Evolutionary conservation across 1,284 basidiomycete genomes (phyloP), one percentile per base, ranked within the genome.

Genomic region (Ustilago hordei): DNA sequence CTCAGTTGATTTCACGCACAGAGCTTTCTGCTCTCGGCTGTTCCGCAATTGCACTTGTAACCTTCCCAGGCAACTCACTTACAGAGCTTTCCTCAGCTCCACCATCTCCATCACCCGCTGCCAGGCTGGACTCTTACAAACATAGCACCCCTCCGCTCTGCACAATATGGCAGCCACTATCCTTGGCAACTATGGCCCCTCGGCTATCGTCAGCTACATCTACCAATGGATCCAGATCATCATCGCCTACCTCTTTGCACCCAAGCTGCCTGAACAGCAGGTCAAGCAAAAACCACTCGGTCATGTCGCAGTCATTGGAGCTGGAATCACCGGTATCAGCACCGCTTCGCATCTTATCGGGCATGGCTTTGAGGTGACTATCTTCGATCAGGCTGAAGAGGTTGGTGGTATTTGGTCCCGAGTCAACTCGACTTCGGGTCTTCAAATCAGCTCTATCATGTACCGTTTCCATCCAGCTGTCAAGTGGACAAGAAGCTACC

Each of bases 371-470:
- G 78, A 83, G 35, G 86, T 87, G 11, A 83, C 82, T 31, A 80
- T 87, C 68, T 87, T 87, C 48, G 86, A 87, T 39, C 75, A 64
- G n/a, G 58, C 64, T 39, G 56, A 75, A 5, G 74, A 82, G 87
- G 69, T 85, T 36, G 86, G 86, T 31, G 91, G 91, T 0, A 90
- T 91, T 53, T 91, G 91, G 91, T 86, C 89, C 0, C 88, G 89
- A 54, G 90, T 91, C 55, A 91, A 91, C 82, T 87, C 85, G 8
- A 90, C 90, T 0, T 90, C 89, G 0, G 89, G 90, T 8, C 86
- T 91, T 0, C 91, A 91, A 83, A 88, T 91, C 69, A 91, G 90
- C 82, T 90, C 89, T 9, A 70, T 91, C 34, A 84, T 91, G 41
- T 83, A 82, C 56, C 80, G 84, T 60, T 85, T 81, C 72, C 81